phyloP scores from a whole-genome alignment of 140 eudicot genomes.

The Erigeron philadelphicus region DNA sequence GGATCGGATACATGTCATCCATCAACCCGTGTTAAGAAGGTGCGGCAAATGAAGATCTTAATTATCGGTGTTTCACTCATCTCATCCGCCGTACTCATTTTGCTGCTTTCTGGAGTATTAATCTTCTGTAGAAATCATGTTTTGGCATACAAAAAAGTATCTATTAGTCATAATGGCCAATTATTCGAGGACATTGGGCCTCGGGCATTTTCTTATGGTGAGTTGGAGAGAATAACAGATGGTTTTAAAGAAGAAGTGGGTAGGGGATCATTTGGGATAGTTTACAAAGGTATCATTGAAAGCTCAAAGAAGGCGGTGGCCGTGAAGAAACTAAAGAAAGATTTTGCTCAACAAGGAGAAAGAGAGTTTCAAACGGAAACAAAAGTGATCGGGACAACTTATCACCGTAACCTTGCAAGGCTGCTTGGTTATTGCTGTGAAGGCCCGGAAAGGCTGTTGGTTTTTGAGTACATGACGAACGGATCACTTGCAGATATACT shows the following conservation, averaged over 20 bases:
- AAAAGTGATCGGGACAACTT: constrained; percentile 35
- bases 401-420: constrained; percentile 37
- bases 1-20: neutral
- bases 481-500: constrained; percentile 42
- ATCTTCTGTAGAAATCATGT: constrained; percentile 18
- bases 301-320: constrained; percentile 26
- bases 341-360: constrained; percentile 33
- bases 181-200: constrained; percentile 29
- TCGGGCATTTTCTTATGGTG: constrained; percentile 36
- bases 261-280: constrained; percentile 46
- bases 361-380: constrained; percentile 37
- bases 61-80: constrained; percentile 31
- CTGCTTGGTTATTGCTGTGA: constrained; percentile 43
- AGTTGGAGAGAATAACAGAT: constrained; percentile 31
- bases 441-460: constrained; percentile 31
- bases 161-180: constrained; percentile 4
- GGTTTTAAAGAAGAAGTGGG: constrained; percentile 46
- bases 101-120: constrained; percentile 25
- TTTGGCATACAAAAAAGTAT: constrained; percentile 27
- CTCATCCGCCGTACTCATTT: constrained; percentile 22
- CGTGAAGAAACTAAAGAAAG: constrained; percentile 37
- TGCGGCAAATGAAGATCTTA: constrained; percentile 13
- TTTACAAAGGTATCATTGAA: constrained; percentile 34
- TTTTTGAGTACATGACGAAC: constrained; percentile 44
- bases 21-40: neutral